phyloP scores from a whole-genome alignment of 2,329 filamentous ascomycete species.

The Aspergillus hortae region DNA sequence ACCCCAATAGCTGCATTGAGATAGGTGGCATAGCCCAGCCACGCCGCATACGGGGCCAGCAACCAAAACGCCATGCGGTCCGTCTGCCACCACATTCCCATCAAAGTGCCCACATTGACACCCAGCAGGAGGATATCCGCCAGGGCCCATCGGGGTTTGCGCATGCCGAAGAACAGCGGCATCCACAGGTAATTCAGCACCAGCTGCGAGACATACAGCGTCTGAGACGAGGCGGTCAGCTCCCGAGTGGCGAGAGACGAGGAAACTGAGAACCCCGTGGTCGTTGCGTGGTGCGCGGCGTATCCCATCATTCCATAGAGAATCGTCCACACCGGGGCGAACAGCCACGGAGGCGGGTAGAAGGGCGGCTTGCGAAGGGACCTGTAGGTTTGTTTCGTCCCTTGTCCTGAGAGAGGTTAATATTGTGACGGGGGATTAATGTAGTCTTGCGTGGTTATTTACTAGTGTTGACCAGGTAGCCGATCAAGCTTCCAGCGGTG shows the following conservation, averaged over 20 bases:
- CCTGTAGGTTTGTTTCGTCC: slow-evolving; percentile 35
- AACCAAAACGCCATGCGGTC: slow-evolving; percentile 70
- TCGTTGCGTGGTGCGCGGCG: slow-evolving; percentile 74
- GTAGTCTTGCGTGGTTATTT: neutral
- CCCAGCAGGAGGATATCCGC: slow-evolving; percentile 70
- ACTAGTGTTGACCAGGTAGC: slow-evolving; percentile 30
- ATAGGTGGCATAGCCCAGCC: slow-evolving; percentile 86
- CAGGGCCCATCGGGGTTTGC: slow-evolving; percentile 69
- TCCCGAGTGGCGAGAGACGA: slow-evolving; percentile 49
- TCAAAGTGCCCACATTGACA: slow-evolving; percentile 69
- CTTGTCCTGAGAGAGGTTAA: slow-evolving; percentile 19
- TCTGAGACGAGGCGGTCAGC: slow-evolving; percentile 65
- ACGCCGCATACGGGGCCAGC: slow-evolving; percentile 77
- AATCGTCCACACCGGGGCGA: slow-evolving; percentile 57
- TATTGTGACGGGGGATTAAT: neutral
- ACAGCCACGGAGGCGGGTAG: slow-evolving; percentile 55
- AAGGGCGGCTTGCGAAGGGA: slow-evolving; percentile 47
- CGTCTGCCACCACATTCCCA: slow-evolving; percentile 71
- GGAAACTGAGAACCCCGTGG: slow-evolving; percentile 57
- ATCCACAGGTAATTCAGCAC: slow-evolving; percentile 85
- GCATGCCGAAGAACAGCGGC: slow-evolving; percentile 83
- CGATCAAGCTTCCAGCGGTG: slow-evolving; percentile 21
- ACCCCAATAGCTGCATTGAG: slow-evolving; percentile 67
- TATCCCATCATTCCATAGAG: slow-evolving; percentile 78
- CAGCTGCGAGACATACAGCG: slow-evolving; percentile 81